Evolutionary conservation across 1,284 basidiomycete genomes (phyloP).

Genomic region (Prillingera fragicola): DNA sequence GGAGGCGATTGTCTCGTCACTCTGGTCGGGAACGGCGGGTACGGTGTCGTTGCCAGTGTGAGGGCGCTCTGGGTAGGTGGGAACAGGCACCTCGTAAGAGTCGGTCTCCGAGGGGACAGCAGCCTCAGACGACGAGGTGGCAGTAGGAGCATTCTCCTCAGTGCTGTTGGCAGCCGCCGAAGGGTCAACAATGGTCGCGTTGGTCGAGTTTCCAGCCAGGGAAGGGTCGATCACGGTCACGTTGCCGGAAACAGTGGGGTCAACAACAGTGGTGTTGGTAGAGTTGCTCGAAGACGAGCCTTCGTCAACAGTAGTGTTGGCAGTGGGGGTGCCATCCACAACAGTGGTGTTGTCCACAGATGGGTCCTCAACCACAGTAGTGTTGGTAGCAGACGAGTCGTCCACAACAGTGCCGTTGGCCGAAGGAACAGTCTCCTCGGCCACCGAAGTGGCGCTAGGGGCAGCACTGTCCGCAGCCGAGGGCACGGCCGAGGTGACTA

Average conservation of each 20-base stretch:
- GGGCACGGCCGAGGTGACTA: neutral
- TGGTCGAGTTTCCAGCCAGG: conserved; percentile 2
- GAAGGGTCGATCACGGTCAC: too few relatives aligned
- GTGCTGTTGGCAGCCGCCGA: neutral
- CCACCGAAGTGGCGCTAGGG: conserved; percentile 3
- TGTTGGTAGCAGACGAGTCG: neutral
- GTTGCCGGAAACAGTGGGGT: too few relatives aligned
- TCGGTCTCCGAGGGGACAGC: conserved; percentile 3
- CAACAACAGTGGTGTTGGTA: neutral
- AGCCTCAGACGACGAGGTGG: neutral
- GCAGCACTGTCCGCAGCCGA: neutral
- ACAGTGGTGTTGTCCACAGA: neutral
- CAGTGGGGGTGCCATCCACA: neutral
- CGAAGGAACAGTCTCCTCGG: conserved; percentile 1
- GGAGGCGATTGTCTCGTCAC: conserved; percentile 23
- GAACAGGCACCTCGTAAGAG: conserved; percentile 2
- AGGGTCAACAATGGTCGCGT: neutral
- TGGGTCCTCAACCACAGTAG: too few relatives aligned
- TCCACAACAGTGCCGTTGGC: neutral
- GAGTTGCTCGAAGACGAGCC: too few relatives aligned
- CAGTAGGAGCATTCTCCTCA: neutral
- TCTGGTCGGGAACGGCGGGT: conserved; percentile 24
- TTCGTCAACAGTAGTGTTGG: too few relatives aligned
- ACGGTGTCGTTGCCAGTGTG: conserved; percentile 28
- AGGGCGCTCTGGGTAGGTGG: conserved; percentile 11